Evolutionary conservation across 257 asterid genomes (phyloP).

Genomic region (Echites panduratus): DNA sequence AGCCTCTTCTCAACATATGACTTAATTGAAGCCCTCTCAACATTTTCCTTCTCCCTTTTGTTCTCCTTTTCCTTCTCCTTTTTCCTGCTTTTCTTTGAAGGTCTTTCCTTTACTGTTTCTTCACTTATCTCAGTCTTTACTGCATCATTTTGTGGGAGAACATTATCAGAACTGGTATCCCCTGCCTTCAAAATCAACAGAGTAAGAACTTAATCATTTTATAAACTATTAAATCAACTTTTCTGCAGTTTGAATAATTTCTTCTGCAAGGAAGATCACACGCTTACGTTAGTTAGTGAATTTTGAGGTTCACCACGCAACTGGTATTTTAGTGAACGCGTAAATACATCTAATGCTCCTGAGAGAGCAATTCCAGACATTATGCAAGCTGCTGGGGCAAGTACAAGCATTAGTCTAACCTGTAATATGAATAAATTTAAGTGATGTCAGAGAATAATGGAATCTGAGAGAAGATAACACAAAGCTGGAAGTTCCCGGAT

Average conservation of each 20-base stretch:
- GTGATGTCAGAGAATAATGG: neutral
- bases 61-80: constrained; percentile 72
- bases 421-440: constrained; percentile 31
- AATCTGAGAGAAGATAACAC: constrained; percentile 10
- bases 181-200: constrained; percentile 56
- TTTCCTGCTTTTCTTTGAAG: constrained; percentile 70
- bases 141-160: constrained; percentile 35
- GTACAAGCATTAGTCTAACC: constrained; percentile 99
- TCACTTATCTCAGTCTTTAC: constrained; percentile 63
- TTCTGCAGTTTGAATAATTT: neutral
- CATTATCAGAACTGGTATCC: constrained; percentile 39
- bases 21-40: constrained; percentile 21
- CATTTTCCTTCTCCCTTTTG: constrained; percentile 33
- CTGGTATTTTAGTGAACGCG: constrained; percentile 79
- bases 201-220: neutral
- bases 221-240: neutral
- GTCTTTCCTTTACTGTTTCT: constrained; percentile 57
- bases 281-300: constrained; percentile 49
- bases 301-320: constrained; percentile 30
- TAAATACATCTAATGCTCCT: constrained; percentile 79
- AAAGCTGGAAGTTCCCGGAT: constrained; percentile 12
- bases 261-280: neutral
- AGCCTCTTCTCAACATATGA: constrained; percentile 38
- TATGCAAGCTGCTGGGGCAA: constrained; percentile 99
- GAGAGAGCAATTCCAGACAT: constrained; percentile 99